These are phyloP conservation scores for Neonectria coccinea DNA, from an alignment of 2,329 filamentous ascomycete species.

Conservation along the genomic window DNA sequence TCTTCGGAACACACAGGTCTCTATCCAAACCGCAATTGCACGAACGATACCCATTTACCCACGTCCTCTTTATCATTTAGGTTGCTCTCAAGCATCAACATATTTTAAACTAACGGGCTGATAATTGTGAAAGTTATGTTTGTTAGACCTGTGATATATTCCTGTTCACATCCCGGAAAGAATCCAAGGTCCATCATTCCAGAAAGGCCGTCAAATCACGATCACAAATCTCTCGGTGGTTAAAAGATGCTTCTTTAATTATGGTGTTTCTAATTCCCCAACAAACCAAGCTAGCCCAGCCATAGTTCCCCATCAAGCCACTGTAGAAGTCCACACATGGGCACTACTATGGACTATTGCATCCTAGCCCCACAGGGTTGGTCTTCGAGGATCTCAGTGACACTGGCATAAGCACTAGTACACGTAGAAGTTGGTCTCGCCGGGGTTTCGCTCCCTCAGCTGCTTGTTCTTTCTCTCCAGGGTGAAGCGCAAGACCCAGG, in stretches of 20 bases:
- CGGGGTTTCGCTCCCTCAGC: constrained; percentile 38
- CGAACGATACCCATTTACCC: too few species aligned
- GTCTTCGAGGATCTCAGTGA: neutral
- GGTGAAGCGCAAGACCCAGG: constrained; percentile 52
- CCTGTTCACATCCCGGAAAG: too few species aligned
- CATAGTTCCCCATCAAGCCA: neutral
- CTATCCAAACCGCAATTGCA: too few species aligned
- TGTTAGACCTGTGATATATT: too few species aligned
- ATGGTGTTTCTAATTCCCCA: neutral
- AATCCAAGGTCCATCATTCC: too few species aligned
- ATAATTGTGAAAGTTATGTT: too few species aligned
- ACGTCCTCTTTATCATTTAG: too few species aligned
- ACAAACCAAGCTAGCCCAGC: neutral
- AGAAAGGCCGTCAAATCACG: too few species aligned
- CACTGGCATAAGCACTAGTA: constrained; percentile 32
- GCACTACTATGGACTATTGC: neutral
- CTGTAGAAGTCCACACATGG: neutral
- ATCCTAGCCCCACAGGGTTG: neutral
- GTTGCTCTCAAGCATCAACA: too few species aligned
- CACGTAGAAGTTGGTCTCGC: constrained; percentile 46
- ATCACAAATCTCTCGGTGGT: neutral
- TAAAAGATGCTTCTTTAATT: neutral
- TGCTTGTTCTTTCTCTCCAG: constrained; percentile 53
- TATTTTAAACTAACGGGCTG: too few species aligned
- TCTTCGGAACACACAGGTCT: too few species aligned